Base-by-base conservation (phyloP, 768 basidiomycete genomes). In the Krasilnikovozyma curviuscula region DNA sequence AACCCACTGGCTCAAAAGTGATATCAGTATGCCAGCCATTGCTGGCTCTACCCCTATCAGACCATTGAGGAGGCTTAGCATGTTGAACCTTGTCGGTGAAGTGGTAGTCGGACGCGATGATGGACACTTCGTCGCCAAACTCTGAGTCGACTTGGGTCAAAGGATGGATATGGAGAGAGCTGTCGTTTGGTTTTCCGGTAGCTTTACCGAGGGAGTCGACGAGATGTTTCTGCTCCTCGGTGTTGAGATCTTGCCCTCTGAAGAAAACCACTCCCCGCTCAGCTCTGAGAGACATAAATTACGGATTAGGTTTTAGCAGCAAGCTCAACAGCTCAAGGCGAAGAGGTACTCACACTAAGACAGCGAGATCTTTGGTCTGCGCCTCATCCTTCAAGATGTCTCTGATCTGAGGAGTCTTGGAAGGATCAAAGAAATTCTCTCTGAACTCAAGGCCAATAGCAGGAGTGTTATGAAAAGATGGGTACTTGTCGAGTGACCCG, bases 241-340 rank as follows among this genome's bases (percentile, higher is more conserved):
- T 59, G 3, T 59, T 65, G 44, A 78, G 58, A 53, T 71, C 67
- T 58, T 77, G 75, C 18, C 69, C 65, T 10, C 70, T 68, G 68
- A 79, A 75, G 64, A 79, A 79, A 5, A 77, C 74, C 39, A 78
- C 77, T 3, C 76, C 75, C 28, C 77, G 72, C 43, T 67, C 49
- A 4, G 71, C 25, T 68, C 56, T 56, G 39, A 18, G 18, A 6
- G 21, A 25, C 7, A 10, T 24, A 8, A 69, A 6, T 38, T 18
- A 23, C 27, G n/a, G 33, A 32, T 18, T 3, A 8, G 19, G 3
- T 14, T n/a, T n/a, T n/a, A n/a, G n/a, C n/a, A n/a, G n/a, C n/a
- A n/a, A n/a, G n/a, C n/a, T n/a, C n/a, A n/a, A n/a, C n/a, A n/a
- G n/a, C n/a, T n/a, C n/a, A n/a, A n/a, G n/a, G n/a, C n/a, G n/a